Conservation (phyloP, 805 yeast species). For the Wickerhamomyces bisporus region DNA sequence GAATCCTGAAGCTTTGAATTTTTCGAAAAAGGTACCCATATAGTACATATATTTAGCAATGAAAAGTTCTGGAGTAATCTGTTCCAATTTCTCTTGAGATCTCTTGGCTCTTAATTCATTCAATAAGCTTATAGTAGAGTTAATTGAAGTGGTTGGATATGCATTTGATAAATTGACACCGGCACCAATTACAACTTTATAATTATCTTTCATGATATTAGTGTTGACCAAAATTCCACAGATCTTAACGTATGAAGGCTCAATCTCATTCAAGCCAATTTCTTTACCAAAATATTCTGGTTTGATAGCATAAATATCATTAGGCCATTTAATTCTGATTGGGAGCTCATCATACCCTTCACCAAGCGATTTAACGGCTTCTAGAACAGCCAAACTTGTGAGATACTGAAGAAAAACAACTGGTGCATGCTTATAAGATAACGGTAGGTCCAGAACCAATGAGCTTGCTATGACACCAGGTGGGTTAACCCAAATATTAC, state of each 20-base stretch:
- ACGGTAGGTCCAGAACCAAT: constrained; percentile 52
- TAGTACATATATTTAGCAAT: constrained; percentile 64
- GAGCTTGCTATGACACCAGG: constrained; percentile 86
- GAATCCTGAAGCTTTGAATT: constrained; percentile 64
- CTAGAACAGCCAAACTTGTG: constrained; percentile 75
- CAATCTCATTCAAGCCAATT: constrained; percentile 43
- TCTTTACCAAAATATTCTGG: constrained; percentile 51
- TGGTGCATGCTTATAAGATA: constrained; percentile 41
- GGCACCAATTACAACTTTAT: constrained; percentile 72
- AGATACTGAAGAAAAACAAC: constrained; percentile 86
- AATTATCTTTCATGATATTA: constrained; percentile 53
- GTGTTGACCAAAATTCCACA: constrained; percentile 85
- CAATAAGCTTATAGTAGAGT: constrained; percentile 56
- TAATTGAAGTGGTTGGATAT: constrained; percentile 91
- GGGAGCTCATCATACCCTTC: constrained; percentile 73
- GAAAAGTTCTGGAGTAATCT: constrained; percentile 39
- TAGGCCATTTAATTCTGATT: constrained; percentile 91
- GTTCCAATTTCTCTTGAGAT: constrained; percentile 29
- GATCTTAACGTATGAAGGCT: constrained; percentile 67
- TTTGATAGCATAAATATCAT: constrained; percentile 74
- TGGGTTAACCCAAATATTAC: constrained; percentile 94
- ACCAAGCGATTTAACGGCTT: constrained; percentile 59
- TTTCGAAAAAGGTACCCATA: constrained; percentile 56
- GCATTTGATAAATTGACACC: constrained; percentile 80
- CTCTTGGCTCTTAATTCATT: constrained; percentile 43